Conservation (phyloP, 2,329 filamentous ascomycete species). For the Penicillium capsulatum region DNA sequence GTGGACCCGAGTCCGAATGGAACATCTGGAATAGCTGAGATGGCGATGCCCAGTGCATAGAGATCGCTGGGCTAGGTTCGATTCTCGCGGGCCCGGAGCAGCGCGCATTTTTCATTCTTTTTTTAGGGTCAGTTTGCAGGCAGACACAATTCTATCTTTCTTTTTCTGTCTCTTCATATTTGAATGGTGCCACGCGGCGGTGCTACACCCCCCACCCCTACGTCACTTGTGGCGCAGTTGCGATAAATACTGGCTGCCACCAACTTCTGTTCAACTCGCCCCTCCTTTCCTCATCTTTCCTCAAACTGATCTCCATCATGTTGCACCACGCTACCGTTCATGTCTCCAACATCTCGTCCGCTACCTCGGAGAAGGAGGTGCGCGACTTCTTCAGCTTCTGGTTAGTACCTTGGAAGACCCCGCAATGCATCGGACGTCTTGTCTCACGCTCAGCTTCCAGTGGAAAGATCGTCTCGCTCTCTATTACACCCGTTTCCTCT, state of each 20-base stretch:
- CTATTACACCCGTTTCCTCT: constrained; percentile 60
- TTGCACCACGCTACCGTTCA: constrained; percentile 63
- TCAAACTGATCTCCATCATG: constrained; percentile 42
- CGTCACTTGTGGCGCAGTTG: constrained; percentile 35
- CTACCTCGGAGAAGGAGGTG: constrained; percentile 86
- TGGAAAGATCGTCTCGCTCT: constrained; percentile 84
- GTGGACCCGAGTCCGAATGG: background rate
- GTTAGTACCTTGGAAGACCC: constrained; percentile 49
- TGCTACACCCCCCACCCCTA: constrained; percentile 26
- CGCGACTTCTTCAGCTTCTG: constrained; percentile 96
- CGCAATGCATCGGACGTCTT: background rate
- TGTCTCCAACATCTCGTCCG: constrained; percentile 80
- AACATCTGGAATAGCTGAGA: background rate
- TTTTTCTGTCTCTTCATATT: background rate
- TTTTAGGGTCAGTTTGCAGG: constrained; percentile 11
- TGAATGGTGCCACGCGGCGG: constrained; percentile 17
- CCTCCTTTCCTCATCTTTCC: constrained; percentile 1
- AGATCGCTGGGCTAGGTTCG: background rate
- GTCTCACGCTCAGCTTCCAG: constrained; percentile 46
- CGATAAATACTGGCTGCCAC: constrained; percentile 17
- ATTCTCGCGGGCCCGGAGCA: constrained; percentile 5
- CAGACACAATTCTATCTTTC: constrained; percentile 9
- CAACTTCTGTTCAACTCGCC: too few species aligned
- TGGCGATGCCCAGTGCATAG: background rate
- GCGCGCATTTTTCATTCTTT: constrained; percentile 5